phyloP scores from a whole-genome alignment of 2,329 filamentous ascomycete genomes.

The Microsporum audouinii region DNA sequence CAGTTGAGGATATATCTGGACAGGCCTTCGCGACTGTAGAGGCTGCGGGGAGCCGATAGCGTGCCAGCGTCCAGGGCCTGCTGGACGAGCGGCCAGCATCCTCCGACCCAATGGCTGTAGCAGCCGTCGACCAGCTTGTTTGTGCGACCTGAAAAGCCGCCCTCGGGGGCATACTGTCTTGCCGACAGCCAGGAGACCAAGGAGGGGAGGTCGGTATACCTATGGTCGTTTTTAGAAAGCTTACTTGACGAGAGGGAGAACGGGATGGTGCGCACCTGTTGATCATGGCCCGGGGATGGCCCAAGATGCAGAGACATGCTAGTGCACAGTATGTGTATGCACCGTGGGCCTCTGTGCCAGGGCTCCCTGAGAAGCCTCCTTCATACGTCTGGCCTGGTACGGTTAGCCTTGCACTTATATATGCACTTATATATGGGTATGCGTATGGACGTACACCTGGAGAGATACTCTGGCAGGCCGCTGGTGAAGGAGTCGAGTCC shows the following conservation, averaged over 20 bases:
- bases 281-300: slow-evolving; percentile 63
- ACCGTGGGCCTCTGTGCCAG: slow-evolving; percentile 83
- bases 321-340: slow-evolving; percentile 93
- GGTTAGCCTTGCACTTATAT: background rate
- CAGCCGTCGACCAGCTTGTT: slow-evolving; percentile 98
- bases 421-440: background rate
- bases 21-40: slow-evolving; percentile 75
- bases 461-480: slow-evolving; percentile 67
- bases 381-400: slow-evolving; percentile 75
- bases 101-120: slow-evolving; percentile 96
- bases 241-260: slow-evolving; percentile 9
- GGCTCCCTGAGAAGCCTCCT: slow-evolving; percentile 78
- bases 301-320: slow-evolving; percentile 76
- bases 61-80: slow-evolving; percentile 45
- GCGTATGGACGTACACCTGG: slow-evolving; percentile 52
- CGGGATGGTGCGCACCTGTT: slow-evolving; percentile 45
- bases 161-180: slow-evolving; percentile 81
- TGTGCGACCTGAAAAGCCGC: slow-evolving; percentile 83
- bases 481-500: slow-evolving; percentile 58
- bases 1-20: slow-evolving; percentile 83
- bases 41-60: slow-evolving; percentile 23
- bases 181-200: slow-evolving; percentile 81
- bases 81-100: slow-evolving; percentile 85
- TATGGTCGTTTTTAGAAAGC: slow-evolving; percentile 24
- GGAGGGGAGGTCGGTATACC: slow-evolving; percentile 63